Conservation (phyloP, 495 filamentous ascomycete species). For the Neurospora cerealis region DNA sequence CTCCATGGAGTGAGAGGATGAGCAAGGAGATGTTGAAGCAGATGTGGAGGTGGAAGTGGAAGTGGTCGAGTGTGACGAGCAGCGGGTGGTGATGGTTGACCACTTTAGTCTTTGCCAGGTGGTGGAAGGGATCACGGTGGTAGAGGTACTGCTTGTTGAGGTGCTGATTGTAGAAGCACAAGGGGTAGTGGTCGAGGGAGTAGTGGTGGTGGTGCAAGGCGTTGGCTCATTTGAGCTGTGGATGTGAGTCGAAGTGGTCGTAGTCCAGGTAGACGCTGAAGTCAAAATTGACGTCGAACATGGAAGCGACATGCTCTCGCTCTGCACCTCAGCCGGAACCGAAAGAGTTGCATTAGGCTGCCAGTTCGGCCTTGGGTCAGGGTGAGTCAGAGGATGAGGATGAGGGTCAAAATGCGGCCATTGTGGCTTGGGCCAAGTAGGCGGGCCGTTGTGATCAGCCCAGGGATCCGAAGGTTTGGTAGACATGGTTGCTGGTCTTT, state of each 20-base stretch:
- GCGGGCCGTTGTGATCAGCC: not conserved
- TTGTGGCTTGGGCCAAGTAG: not conserved
- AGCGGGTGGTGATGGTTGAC: not conserved
- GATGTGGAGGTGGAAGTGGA: not conserved
- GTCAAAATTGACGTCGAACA: not conserved
- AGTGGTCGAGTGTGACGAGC: not conserved
- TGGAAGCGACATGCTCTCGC: not conserved
- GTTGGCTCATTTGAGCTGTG: not conserved
- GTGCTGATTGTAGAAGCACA: not conserved
- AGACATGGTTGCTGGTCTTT: not conserved
- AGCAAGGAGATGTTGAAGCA: not conserved
- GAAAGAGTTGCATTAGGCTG: not conserved
- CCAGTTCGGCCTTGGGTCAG: not conserved
- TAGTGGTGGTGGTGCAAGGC: not conserved
- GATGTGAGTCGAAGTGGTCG: not conserved
- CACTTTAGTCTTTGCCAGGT: not conserved
- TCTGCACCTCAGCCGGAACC: not conserved
- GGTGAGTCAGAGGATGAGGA: not conserved
- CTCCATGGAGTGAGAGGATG: not conserved
- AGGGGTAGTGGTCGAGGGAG: not conserved
- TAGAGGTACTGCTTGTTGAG: not conserved
- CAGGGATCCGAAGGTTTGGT: not conserved
- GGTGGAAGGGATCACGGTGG: not conserved
- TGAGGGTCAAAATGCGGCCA: not conserved
- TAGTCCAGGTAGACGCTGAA: not conserved